These are phyloP conservation scores for Sordariomycetes sp. DNA, from an alignment of 2,329 filamentous ascomycete genomes.

Conservation along the genomic window DNA sequence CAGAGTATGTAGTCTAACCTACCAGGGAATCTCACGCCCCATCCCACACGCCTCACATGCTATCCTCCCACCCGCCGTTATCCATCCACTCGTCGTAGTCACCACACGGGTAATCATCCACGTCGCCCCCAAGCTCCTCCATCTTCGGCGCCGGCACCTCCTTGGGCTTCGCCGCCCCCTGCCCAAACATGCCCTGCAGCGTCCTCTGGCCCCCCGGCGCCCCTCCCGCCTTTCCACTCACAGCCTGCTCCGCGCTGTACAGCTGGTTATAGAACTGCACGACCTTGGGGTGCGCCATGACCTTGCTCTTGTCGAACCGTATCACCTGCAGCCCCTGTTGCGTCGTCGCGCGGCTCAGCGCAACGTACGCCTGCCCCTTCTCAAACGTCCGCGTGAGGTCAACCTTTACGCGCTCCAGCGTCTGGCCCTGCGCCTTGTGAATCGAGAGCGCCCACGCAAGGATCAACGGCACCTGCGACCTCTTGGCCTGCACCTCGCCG, in stretches of 20 bases:
- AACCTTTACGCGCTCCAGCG: conserved; percentile 84
- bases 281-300: conserved; percentile 87
- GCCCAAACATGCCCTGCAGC: neutral
- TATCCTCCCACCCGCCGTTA: no score
- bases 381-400: conserved; percentile 89
- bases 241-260: conserved; percentile 52
- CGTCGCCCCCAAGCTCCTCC: no score
- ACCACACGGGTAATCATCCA: no score
- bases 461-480: conserved; percentile 74
- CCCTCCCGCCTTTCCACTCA: neutral
- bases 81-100: no score
- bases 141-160: no score
- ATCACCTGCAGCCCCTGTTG: conserved; percentile 80
- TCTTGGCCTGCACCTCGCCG: conserved; percentile 82
- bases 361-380: conserved; percentile 95
- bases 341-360: conserved; percentile 79
- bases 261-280: conserved; percentile 75
- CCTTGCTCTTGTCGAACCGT: conserved; percentile 77
- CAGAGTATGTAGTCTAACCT: no score
- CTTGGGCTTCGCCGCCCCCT: no score
- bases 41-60: no score
- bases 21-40: no score
- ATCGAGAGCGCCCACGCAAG: conserved; percentile 95
- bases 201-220: neutral
- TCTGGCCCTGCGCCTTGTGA: conserved; percentile 95